A percentile compares a stretch with the other conserved stretches of the same genome.
Evolutionary conservation across 352 stramenopile species (phyloP).

Genomic region (Sclerospora graminicola): DNA sequence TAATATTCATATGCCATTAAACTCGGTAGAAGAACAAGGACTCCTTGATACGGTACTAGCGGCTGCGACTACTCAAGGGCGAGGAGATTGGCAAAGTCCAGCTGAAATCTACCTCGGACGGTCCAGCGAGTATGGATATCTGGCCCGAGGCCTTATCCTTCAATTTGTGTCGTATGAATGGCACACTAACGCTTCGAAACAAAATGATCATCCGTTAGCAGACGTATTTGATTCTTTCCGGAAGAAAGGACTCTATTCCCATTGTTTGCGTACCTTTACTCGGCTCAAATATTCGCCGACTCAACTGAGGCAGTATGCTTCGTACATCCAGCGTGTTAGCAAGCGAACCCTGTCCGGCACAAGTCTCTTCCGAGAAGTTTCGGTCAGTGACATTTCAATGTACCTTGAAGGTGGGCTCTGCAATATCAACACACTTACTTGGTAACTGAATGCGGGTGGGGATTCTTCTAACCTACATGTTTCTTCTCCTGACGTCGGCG

Average conservation of each 20-base stretch:
- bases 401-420: conserved; percentile 25
- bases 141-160: conserved; percentile 48
- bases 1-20: conserved; percentile 45
- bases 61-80: conserved; percentile 17
- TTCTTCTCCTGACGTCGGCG: conserved; percentile 20
- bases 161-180: conserved; percentile 54
- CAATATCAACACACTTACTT: conserved; percentile 16
- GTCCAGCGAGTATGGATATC: conserved; percentile 45
- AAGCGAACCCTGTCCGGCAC: conserved; percentile 1
- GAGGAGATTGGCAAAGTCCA: conserved; percentile 7
- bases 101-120: conserved; percentile 35
- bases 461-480: conserved; percentile 10
- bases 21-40: conserved; percentile 24
- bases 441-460: conserved; percentile 22
- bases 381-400: conserved; percentile 9
- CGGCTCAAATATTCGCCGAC: conserved; percentile 38
- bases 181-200: conserved; percentile 31
- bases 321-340: conserved; percentile 14
- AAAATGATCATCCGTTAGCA: conserved; percentile 27
- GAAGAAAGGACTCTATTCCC: conserved; percentile 48
- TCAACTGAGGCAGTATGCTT: conserved; percentile 15
- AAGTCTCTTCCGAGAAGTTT: conserved; percentile 10
- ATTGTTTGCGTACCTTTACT: conserved; percentile 61
- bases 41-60: conserved; percentile 29
- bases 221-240: conserved; percentile 48